Evolutionary conservation across 345 rosid genomes (phyloP).

Genomic region (Aegle marmelos): DNA sequence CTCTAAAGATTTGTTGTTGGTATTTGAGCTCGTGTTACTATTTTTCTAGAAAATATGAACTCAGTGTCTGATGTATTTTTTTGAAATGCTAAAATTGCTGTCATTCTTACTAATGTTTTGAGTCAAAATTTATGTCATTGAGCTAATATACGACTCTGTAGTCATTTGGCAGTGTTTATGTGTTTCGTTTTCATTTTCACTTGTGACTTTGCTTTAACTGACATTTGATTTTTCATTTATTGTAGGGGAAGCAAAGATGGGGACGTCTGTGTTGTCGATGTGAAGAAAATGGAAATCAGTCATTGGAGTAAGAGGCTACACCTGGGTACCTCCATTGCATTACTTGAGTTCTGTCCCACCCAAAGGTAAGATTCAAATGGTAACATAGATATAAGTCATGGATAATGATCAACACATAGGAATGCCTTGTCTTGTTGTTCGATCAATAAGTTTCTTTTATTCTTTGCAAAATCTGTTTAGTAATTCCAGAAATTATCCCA

Average conservation of each 20-base stretch:
- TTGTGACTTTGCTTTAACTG: background rate
- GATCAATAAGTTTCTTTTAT: background rate
- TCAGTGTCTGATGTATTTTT: background rate
- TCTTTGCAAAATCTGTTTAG: background rate
- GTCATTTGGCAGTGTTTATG: background rate
- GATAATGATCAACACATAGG: too few relatives aligned
- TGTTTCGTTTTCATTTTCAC: background rate
- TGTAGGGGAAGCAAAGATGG: constrained; percentile 92
- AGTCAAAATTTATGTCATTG: background rate
- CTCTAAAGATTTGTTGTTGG: background rate
- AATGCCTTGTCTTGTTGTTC: too few relatives aligned
- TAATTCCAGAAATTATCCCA: background rate
- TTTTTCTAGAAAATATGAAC: background rate
- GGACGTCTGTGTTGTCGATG: constrained; percentile 72
- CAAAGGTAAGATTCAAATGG: constrained; percentile 51
- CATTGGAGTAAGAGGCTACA: constrained; percentile 94
- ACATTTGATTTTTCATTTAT: background rate
- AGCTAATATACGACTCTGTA: background rate
- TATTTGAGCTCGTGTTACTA: background rate
- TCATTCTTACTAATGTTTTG: background rate
- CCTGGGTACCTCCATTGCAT: constrained; percentile 62
- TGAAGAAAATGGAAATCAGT: constrained; percentile 87
- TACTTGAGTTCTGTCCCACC: constrained; percentile 79
- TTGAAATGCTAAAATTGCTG: background rate
- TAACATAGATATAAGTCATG: background rate